Base-by-base conservation (phyloP, 495 filamentous ascomycete species). In the Xylaria flabelliformis region DNA sequence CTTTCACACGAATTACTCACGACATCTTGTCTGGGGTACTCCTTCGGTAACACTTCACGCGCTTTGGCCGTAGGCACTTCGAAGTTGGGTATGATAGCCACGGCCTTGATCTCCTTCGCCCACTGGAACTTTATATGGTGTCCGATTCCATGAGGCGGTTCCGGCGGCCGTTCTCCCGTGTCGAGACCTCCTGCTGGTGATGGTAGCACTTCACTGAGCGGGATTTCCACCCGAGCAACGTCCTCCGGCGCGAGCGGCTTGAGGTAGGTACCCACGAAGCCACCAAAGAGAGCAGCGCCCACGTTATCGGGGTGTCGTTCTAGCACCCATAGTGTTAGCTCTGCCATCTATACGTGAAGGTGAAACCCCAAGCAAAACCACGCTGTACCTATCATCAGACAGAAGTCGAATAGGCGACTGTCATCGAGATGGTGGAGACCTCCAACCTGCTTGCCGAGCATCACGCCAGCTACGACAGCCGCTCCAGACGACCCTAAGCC, bases 221-320 rank as follows among this genome's bases (percentile, higher is more conserved):
- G 95, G 75, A 99, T 97, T 83, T 98, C 95, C 68, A 90, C 93
- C 39, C 94, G 87, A 42, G 91, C 91, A 69, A 91, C 92, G 74
- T 98, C 94, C 80, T 91, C 92, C 5, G 93, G 92, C 68, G 91
- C 88, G 68, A 98, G 87, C 68, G 97, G 94, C 81, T 94, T 97
- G 58, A 98, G 87, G 74, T 98, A 98, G 10, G 94, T 97, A 39
- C 96, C 96, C 19, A 98, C 93, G 77, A 99, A 97, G n/a, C 96
- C 96, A 58, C 96, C 96, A 78, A 94, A 97, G 36, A 97, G 87
- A 1, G 95, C 94, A 0, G 96, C 96, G 71, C 93, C 97, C 42
- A 99, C 93, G 75, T 99, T 98, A 83, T 99, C 96, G 4, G 96
- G 96, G 82, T 99, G 96, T 36, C 95, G 90, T 81, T 98, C 95